Conservation (phyloP, 2,329 filamentous ascomycete species). For the Epichloe aotearoae region DNA sequence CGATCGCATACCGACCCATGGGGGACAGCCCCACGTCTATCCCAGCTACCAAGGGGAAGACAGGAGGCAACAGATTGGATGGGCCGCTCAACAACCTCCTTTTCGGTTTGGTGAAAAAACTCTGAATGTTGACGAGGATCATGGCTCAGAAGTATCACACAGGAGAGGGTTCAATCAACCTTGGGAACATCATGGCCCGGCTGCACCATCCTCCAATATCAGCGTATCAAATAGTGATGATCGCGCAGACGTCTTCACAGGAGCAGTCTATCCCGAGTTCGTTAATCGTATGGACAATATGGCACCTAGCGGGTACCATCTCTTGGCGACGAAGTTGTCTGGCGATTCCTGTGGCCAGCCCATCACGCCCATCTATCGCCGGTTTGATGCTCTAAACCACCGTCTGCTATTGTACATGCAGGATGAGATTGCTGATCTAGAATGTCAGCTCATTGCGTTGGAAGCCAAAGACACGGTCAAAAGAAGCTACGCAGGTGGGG, state of each 20-base stretch:
- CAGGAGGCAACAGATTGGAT: neutral
- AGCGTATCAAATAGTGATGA: slow-evolving; percentile 1
- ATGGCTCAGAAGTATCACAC: neutral
- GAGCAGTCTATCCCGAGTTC: neutral
- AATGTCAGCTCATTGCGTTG: slow-evolving; percentile 59
- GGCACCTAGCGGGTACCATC: slow-evolving; percentile 45
- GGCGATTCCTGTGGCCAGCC: slow-evolving; percentile 12
- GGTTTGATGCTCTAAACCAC: slow-evolving; percentile 72
- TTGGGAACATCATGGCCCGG: neutral
- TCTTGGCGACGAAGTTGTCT: slow-evolving; percentile 41
- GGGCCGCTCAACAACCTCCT: neutral
- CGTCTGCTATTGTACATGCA: slow-evolving; percentile 71
- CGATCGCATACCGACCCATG: neutral
- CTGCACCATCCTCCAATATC: slow-evolving; percentile 1
- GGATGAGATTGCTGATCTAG: slow-evolving; percentile 70
- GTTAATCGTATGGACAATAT: neutral
- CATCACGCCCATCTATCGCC: slow-evolving; percentile 58
- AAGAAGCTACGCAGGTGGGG: slow-evolving; percentile 26
- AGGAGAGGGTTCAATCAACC: neutral
- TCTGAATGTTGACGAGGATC: neutral
- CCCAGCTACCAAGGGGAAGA: neutral
- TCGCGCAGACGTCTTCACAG: neutral
- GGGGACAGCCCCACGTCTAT: neutral
- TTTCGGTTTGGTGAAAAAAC: neutral
- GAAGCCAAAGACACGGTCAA: slow-evolving; percentile 46